A percentile compares a stretch with the other conserved stretches of the same genome.
phyloP scores from a whole-genome alignment of 345 rosid species.

The Diplotaxis tenuifolia region DNA sequence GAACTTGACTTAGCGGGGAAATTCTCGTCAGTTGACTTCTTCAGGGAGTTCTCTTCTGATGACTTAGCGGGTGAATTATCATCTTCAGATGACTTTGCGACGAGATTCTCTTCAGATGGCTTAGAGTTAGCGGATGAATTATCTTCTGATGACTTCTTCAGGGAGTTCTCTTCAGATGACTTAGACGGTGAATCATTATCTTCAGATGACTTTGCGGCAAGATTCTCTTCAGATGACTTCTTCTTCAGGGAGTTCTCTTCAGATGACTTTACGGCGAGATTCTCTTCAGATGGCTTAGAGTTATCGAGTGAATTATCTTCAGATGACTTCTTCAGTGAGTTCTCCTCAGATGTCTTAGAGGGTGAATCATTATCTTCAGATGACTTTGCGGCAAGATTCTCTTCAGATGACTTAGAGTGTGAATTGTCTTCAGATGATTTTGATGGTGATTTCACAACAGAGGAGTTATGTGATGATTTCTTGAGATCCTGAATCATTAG shows the following conservation, averaged over 20 bases:
- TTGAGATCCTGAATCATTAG: slow-evolving; percentile 53
- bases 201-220: slow-evolving; percentile 44
- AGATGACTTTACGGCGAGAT: slow-evolving; percentile 43
- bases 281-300: slow-evolving; percentile 27
- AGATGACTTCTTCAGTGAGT: slow-evolving; percentile 51
- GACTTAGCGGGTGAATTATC: slow-evolving; percentile 19
- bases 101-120: slow-evolving; percentile 32
- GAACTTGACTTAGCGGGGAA: background rate
- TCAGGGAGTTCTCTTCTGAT: slow-evolving; percentile 42
- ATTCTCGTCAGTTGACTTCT: slow-evolving; percentile 41
- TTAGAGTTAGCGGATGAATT: slow-evolving; percentile 40
- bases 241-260: slow-evolving; percentile 40
- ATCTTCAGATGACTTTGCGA: slow-evolving; percentile 47
- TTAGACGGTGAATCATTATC: slow-evolving; percentile 15
- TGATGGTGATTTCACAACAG: slow-evolving; percentile 18
- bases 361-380: slow-evolving; percentile 30
- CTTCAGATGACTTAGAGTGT: slow-evolving; percentile 56
- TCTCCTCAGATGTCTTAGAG: slow-evolving; percentile 12
- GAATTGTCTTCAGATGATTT: slow-evolving; percentile 26
- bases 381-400: slow-evolving; percentile 40
- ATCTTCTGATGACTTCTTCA: slow-evolving; percentile 44
- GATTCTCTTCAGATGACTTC: slow-evolving; percentile 37
- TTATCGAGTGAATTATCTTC: background rate
- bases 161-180: slow-evolving; percentile 36
- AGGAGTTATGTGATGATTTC: slow-evolving; percentile 36